A percentile compares a stretch with the other conserved stretches of the same genome.
phyloP scores from a whole-genome alignment of 257 asterid species.

The Solanum okadae region DNA sequence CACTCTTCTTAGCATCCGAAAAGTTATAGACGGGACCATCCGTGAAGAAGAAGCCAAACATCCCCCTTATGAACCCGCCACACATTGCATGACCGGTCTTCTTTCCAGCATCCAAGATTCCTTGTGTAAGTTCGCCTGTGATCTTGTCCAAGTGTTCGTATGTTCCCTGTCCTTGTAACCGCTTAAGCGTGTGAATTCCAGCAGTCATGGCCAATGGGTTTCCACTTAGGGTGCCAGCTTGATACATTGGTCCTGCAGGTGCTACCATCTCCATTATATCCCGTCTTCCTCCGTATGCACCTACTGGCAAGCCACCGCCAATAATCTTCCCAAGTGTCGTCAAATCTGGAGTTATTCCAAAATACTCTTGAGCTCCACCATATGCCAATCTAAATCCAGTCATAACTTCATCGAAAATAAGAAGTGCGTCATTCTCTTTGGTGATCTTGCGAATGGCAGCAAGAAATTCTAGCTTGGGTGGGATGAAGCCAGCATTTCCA shows the following conservation, averaged over 20 bases:
- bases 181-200: constrained; percentile 88
- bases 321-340: constrained; percentile 96
- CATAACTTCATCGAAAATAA: constrained; percentile 93
- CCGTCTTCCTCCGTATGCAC: constrained; percentile 95
- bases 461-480: constrained; percentile 69
- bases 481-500: constrained; percentile 90
- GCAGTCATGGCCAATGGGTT: constrained; percentile 99
- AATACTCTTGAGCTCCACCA: constrained; percentile 98
- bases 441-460: constrained; percentile 46
- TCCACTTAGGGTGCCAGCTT: constrained; percentile 96
- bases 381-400: constrained; percentile 85
- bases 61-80: constrained; percentile 83
- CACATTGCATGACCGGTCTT: constrained; percentile 82
- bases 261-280: constrained; percentile 99
- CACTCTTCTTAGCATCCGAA: constrained; percentile 91
- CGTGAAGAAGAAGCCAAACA: constrained; percentile 91
- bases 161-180: constrained; percentile 57
- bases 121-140: constrained; percentile 59
- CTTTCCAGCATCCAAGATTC: constrained; percentile 75
- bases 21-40: constrained; percentile 80
- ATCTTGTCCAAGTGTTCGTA: constrained; percentile 71
- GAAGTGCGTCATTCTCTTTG: constrained; percentile 56
- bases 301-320: constrained; percentile 98
- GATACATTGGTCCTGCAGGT: constrained; percentile 98
- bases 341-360: constrained; percentile 85